These are phyloP conservation scores for Chaetomium globosum DNA, from an alignment of 2,329 filamentous ascomycete genomes.

Conservation along the genomic window DNA sequence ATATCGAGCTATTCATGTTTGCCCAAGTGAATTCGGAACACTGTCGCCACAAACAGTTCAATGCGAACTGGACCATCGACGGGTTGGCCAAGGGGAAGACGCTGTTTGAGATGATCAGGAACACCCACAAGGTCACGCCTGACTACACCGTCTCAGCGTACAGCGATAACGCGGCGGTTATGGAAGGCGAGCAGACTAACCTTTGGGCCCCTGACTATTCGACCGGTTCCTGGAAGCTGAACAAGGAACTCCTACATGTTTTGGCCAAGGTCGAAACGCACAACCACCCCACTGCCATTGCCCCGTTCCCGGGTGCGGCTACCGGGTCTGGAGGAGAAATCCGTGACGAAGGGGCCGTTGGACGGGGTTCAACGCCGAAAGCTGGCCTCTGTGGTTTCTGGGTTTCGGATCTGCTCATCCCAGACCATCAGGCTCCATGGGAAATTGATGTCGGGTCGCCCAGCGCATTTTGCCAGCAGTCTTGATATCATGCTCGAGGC, in stretches of 20 bases:
- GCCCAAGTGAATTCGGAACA: constrained; percentile 99
- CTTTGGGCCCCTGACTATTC: constrained; percentile 88
- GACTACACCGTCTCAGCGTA: constrained; percentile 91
- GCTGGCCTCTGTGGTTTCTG: constrained; percentile 90
- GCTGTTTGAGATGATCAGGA: constrained; percentile 94
- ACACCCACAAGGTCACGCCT: constrained; percentile 83
- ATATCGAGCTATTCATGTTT: constrained; percentile 99
- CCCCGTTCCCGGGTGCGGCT: constrained; percentile 86
- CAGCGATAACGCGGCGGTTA: constrained; percentile 95
- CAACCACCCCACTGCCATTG: constrained; percentile 96
- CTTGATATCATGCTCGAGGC: constrained; percentile 98
- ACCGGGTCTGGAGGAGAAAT: constrained; percentile 96
- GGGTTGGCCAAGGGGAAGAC: constrained; percentile 76
- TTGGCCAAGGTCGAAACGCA: constrained; percentile 96
- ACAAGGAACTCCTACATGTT: constrained; percentile 83
- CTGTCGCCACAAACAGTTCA: constrained; percentile 86
- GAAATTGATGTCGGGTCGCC: constrained; percentile 89
- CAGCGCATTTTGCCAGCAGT: constrained; percentile 88
- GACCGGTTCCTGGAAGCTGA: constrained; percentile 85
- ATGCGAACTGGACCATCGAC: constrained; percentile 94
- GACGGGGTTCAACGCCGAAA: constrained; percentile 88
- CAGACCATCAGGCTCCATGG: constrained; percentile 81
- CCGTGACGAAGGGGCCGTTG: constrained; percentile 91
- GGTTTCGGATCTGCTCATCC: constrained; percentile 91
- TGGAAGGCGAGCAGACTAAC: constrained; percentile 70